Percentiles rank a stretch among this genome's conserved stretches.
These are phyloP conservation scores for Aspergillus sp. DNA, from an alignment of 2,329 filamentous ascomycete genomes.

Conservation along the genomic window DNA sequence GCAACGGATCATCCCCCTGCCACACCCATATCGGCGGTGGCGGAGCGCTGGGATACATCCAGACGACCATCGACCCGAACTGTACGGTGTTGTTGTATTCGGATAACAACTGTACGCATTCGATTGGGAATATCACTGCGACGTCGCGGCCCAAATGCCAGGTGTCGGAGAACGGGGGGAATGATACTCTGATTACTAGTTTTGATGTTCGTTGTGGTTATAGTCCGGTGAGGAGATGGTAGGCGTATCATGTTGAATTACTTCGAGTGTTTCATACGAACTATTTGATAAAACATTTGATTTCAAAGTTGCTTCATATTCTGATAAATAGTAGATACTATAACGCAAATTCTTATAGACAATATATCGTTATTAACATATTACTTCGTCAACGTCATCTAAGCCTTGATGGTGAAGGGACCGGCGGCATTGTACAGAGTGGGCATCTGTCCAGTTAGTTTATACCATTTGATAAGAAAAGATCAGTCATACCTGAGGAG, in stretches of 20 bases:
- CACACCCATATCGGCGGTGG: neutral
- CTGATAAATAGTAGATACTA: neutral
- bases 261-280: neutral
- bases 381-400: slow-evolving; percentile 1
- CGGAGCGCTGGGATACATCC: neutral
- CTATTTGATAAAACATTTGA: neutral
- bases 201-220: neutral
- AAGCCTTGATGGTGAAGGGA: slow-evolving; percentile 18
- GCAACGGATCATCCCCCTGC: neutral
- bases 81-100: neutral
- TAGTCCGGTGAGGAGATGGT: neutral
- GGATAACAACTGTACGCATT: neutral
- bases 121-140: neutral
- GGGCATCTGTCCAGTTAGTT: slow-evolving; percentile 17
- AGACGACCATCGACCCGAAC: neutral
- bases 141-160: neutral
- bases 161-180: neutral
- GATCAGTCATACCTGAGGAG: slow-evolving; percentile 21
- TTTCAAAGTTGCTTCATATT: neutral
- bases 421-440: slow-evolving; percentile 22
- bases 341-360: neutral
- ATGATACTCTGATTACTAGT: neutral
- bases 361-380: neutral
- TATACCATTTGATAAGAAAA: neutral
- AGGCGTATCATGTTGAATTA: neutral